Conservation (phyloP, 75 land plant genomes). For the Selaginella moellendorffii region DNA sequence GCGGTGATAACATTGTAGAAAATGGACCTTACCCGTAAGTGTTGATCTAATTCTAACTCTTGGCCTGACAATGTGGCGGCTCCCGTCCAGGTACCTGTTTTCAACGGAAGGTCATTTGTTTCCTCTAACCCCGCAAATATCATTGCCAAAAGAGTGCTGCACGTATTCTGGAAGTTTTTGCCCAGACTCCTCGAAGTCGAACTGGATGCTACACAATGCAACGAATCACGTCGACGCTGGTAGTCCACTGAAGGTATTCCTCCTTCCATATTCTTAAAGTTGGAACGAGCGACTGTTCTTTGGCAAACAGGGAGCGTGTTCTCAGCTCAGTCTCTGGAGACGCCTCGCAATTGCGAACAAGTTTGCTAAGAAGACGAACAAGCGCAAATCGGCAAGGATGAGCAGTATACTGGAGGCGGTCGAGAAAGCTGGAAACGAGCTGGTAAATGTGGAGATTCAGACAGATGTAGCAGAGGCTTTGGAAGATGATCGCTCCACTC, state of each 20-base stretch:
- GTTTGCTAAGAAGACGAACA: not conserved
- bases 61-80: slow-evolving; percentile 90
- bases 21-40: slow-evolving; percentile 95
- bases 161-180: slow-evolving; percentile 69
- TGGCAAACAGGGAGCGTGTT: slow-evolving; percentile 50
- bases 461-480: not conserved
- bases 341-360: slow-evolving; percentile 31
- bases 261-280: not conserved
- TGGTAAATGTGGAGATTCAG: not conserved
- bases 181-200: slow-evolving; percentile 13
- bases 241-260: not conserved
- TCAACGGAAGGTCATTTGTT: slow-evolving; percentile 95
- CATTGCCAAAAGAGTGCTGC: slow-evolving; percentile 62
- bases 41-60: slow-evolving; percentile 36
- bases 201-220: slow-evolving; percentile 9
- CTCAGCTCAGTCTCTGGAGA: slow-evolving; percentile 50
- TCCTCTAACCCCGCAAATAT: slow-evolving; percentile 84
- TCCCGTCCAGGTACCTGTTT: slow-evolving; percentile 82
- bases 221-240: not conserved
- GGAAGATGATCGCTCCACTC: no score
- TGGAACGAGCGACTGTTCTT: slow-evolving; percentile 6
- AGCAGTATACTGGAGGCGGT: not conserved
- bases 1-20: slow-evolving; percentile 75
- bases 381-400: not conserved
- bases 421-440: not conserved